These are phyloP conservation scores for Platismatia glauca DNA, from an alignment of 495 filamentous ascomycete genomes.

Conservation along the genomic window DNA sequence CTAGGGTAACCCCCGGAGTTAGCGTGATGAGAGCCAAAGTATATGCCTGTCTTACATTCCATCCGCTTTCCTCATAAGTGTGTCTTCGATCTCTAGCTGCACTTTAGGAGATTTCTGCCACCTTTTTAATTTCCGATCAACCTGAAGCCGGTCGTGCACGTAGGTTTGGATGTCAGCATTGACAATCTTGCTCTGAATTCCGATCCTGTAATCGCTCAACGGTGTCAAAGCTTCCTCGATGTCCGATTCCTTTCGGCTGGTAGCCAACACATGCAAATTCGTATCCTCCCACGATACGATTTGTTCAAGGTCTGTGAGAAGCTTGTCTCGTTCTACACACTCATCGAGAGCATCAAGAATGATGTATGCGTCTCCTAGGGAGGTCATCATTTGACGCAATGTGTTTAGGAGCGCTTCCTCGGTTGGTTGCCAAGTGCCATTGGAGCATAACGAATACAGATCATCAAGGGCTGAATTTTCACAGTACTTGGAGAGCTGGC, in stretches of 20 bases:
- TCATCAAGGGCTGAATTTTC: constrained; percentile 11
- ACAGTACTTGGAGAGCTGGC: not conserved
- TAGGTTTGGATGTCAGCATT: constrained; percentile 30
- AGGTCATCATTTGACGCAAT: not conserved
- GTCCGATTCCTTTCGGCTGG: constrained; percentile 28
- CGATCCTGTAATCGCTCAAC: not conserved
- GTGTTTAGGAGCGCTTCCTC: not conserved
- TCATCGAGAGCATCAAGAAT: constrained; percentile 31
- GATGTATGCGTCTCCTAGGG: constrained; percentile 13
- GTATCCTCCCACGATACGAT: constrained; percentile 17
- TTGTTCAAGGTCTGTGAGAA: constrained; percentile 23
- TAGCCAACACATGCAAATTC: constrained; percentile 26
- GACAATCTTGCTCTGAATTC: constrained; percentile 19
- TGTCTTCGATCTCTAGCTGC: constrained; percentile 26
- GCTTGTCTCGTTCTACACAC: constrained; percentile 20
- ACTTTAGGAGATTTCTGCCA: constrained; percentile 21
- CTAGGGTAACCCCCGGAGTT: constrained; percentile 23
- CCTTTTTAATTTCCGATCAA: constrained; percentile 25
- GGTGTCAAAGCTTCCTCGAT: constrained; percentile 18
- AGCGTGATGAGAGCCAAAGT: constrained; percentile 9
- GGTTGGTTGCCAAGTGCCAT: constrained; percentile 17
- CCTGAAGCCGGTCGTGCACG: constrained; percentile 25
- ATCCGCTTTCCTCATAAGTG: constrained; percentile 23
- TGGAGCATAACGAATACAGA: constrained; percentile 15
- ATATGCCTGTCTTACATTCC: constrained; percentile 29